Conservation (phyloP, 2,329 filamentous ascomycete species). For the Mollisiaceae sp. region DNA sequence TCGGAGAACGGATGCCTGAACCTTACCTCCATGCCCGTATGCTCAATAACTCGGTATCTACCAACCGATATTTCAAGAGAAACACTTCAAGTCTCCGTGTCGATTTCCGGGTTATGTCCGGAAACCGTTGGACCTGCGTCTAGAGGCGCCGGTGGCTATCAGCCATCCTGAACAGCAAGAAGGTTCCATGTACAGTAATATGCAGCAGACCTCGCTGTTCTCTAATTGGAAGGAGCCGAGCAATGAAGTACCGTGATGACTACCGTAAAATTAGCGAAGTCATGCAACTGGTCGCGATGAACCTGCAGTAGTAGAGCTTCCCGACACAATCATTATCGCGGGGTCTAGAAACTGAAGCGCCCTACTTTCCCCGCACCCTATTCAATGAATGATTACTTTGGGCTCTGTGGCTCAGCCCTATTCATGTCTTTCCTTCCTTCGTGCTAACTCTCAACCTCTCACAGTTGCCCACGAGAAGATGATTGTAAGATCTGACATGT, state of each 20-base stretch:
- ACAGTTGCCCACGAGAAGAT: constrained; percentile 6
- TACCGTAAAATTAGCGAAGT: neutral
- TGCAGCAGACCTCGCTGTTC: neutral
- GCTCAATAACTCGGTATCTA: too few species aligned
- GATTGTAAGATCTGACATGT: constrained; percentile 5
- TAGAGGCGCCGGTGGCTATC: neutral
- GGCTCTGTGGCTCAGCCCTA: constrained; percentile 2
- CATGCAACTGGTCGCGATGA: neutral
- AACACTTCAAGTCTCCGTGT: neutral
- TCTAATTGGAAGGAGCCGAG: neutral
- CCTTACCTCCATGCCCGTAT: neutral
- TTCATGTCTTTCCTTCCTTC: neutral
- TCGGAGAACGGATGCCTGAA: neutral
- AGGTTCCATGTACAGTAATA: neutral
- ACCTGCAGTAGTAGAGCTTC: neutral
- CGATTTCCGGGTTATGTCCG: neutral
- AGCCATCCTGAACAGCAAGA: neutral
- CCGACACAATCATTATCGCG: neutral
- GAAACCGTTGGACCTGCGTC: neutral
- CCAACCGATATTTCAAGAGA: too few species aligned
- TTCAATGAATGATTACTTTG: neutral
- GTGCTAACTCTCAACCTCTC: neutral
- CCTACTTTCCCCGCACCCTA: neutral
- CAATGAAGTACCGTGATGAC: neutral
- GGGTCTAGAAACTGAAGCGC: neutral